A percentile compares a stretch with the other conserved stretches of the same genome.
These are phyloP conservation scores for Coelastrella sp. DNA, from an alignment of 139 green algal genomes.

Conservation along the genomic window DNA sequence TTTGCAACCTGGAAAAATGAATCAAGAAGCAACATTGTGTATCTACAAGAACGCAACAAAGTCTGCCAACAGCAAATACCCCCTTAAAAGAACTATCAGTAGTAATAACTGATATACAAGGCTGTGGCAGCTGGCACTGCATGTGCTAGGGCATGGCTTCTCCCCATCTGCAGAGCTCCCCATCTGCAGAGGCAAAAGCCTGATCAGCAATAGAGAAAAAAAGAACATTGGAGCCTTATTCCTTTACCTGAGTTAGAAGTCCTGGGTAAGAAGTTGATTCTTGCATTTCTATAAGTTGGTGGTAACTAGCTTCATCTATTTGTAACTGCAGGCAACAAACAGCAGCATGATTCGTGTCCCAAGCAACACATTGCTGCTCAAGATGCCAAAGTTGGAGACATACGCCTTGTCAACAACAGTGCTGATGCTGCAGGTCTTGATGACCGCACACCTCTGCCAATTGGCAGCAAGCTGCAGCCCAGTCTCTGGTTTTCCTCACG, in stretches of 20 bases:
- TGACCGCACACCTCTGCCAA: no score
- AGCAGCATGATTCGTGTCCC: neutral
- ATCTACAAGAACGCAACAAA: neutral
- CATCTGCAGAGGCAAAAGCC: no score
- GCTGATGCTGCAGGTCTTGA: no score
- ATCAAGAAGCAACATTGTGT: neutral
- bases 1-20: neutral
- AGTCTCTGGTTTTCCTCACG: no score
- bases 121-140: neutral
- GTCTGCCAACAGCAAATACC: no score
- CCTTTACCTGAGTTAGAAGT: constrained; percentile 30
- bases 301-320: constrained; percentile 38
- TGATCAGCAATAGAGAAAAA: no score
- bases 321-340: constrained; percentile 17
- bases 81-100: no score
- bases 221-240: neutral
- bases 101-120: no score
- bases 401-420: no score
- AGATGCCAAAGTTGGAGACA: no score
- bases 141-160: neutral
- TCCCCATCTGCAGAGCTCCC: no score
- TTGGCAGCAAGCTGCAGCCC: neutral
- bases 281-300: constrained; percentile 25
- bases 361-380: neutral
- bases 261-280: constrained; percentile 35